phyloP scores from a whole-genome alignment of 805 yeast species.

The Yarrowia keelungensis region DNA sequence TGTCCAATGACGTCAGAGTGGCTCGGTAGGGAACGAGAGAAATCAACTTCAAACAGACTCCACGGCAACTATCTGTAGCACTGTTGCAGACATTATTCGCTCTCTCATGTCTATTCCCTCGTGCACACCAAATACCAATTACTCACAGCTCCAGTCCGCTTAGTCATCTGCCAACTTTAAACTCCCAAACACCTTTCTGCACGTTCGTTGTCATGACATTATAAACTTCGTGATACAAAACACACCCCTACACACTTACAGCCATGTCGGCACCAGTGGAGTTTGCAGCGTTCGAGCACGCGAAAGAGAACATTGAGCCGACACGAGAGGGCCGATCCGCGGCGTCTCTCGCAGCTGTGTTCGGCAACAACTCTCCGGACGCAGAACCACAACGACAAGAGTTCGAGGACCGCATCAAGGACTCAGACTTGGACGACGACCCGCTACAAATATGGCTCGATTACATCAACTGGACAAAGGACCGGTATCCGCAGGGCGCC shows the following conservation, averaged over 20 bases:
- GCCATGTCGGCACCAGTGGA: slow-evolving; percentile 46
- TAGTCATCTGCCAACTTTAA: not conserved
- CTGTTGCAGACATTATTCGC: too few relatives aligned
- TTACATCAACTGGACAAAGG: slow-evolving; percentile 75
- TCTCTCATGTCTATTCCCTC: too few relatives aligned
- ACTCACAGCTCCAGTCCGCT: not conserved
- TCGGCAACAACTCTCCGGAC: slow-evolving; percentile 44
- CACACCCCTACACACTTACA: slow-evolving; percentile 33
- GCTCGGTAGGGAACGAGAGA: too few relatives aligned
- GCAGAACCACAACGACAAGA: slow-evolving; percentile 50
- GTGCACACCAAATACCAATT: too few relatives aligned
- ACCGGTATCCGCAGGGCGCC: slow-evolving; percentile 64
- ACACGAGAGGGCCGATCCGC: slow-evolving; percentile 74
- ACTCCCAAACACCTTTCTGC: slow-evolving; percentile 33
- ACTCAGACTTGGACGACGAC: slow-evolving; percentile 65
- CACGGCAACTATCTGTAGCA: too few relatives aligned
- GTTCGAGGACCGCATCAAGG: slow-evolving; percentile 60
- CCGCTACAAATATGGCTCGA: slow-evolving; percentile 80
- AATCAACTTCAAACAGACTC: too few relatives aligned
- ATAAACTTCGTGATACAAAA: slow-evolving; percentile 28
- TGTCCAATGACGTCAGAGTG: too few relatives aligned
- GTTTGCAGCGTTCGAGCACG: slow-evolving; percentile 59
- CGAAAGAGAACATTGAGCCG: slow-evolving; percentile 66
- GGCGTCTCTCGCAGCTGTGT: slow-evolving; percentile 57
- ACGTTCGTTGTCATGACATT: slow-evolving; percentile 22